These are phyloP conservation scores for Fraxinus albicans DNA, from an alignment of 305 asterid genomes.

Conservation along the genomic window DNA sequence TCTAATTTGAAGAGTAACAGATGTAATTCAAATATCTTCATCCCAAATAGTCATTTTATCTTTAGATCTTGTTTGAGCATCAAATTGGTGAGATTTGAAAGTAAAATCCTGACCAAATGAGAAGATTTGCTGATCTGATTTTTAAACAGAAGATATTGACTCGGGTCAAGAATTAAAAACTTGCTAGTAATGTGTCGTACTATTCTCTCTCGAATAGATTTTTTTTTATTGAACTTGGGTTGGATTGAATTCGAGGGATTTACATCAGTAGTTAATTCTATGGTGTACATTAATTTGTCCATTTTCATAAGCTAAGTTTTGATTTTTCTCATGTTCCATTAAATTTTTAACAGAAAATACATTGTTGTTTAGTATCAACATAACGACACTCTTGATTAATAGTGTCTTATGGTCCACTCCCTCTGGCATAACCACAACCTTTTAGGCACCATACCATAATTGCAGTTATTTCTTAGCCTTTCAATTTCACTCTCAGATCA, in stretches of 20 bases:
- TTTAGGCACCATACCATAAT: not conserved
- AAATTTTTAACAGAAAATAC: too few species aligned
- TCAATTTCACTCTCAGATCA: not conserved
- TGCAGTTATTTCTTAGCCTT: too few species aligned
- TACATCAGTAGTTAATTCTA: not conserved
- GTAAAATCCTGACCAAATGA: too few species aligned
- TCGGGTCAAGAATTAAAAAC: not conserved
- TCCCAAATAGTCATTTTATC: too few species aligned
- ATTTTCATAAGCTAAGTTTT: not conserved
- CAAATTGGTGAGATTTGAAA: too few species aligned
- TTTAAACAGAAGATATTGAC: too few species aligned
- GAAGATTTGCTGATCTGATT: too few species aligned
- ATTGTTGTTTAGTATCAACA: not conserved
- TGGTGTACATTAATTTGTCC: not conserved
- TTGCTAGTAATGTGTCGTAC: not conserved
- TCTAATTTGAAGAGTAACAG: too few species aligned
- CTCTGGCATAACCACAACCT: not conserved
- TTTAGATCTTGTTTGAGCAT: too few species aligned
- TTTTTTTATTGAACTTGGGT: too few species aligned
- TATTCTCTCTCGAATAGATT: not conserved
- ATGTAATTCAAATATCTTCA: too few species aligned
- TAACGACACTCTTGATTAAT: not conserved
- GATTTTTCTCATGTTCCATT: not conserved
- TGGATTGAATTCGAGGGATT: not conserved
- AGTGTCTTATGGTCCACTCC: not conserved